Evolutionary conservation across 352 stramenopile species (phyloP).

Genomic region (Phytophthora vignae): DNA sequence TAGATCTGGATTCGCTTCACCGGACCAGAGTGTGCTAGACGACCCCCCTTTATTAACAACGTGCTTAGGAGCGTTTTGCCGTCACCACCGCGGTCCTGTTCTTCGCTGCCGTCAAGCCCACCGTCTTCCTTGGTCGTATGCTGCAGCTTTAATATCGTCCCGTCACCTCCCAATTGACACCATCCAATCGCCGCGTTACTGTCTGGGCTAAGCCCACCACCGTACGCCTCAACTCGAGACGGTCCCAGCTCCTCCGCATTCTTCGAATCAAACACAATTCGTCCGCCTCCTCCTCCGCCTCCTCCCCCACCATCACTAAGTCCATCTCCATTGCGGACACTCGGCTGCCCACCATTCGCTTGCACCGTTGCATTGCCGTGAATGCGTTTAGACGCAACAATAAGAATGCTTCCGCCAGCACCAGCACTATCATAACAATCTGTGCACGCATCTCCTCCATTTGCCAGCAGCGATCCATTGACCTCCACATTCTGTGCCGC

Average conservation of each 20-base stretch:
- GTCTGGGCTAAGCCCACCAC: conserved; percentile 46
- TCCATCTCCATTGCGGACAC: conserved; percentile 39
- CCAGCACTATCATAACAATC: conserved; percentile 68
- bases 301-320: conserved; percentile 58
- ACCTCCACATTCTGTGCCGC: conserved; percentile 50
- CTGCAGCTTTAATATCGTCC: conserved; percentile 74
- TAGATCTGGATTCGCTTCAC: conserved; percentile 77
- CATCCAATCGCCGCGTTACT: conserved; percentile 55
- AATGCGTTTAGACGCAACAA: conserved; percentile 49
- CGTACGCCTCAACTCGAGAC: conserved; percentile 56
- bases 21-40: conserved; percentile 56
- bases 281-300: conserved; percentile 59
- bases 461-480: conserved; percentile 71
- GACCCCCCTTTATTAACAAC: conserved; percentile 67
- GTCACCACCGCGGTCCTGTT: conserved; percentile 4
- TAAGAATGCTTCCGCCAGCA: conserved; percentile 58
- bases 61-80: conserved; percentile 39
- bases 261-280: conserved; percentile 61
- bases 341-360: conserved; percentile 62
- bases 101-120: conserved; percentile 8
- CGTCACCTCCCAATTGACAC: conserved; percentile 84
- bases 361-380: conserved; percentile 53
- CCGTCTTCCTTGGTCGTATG: conserved; percentile 35
- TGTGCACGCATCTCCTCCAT: conserved; percentile 62
- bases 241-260: conserved; percentile 50